Conservation (phyloP, 306 rosid species). For the Cicer cuneatum region DNA sequence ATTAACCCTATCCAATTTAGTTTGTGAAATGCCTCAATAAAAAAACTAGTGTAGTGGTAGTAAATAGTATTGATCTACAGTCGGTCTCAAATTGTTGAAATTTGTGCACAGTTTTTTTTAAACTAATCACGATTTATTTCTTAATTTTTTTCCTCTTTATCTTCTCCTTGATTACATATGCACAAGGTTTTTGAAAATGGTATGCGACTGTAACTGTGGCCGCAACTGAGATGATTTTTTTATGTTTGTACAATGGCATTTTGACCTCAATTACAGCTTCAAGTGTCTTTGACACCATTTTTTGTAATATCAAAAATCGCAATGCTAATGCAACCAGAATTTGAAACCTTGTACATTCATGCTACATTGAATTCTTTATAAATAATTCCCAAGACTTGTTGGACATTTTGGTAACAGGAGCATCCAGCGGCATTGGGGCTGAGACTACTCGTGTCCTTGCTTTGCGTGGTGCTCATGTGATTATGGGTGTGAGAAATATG, state of each 20-base stretch:
- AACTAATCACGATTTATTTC: not conserved
- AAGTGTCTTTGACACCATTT: not conserved
- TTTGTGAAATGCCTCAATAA: not conserved
- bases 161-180: slow-evolving; percentile 1
- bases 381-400: not conserved
- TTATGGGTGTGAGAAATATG: slow-evolving; percentile 85
- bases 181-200: not conserved
- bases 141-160: not conserved
- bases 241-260: not conserved
- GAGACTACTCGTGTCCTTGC: slow-evolving; percentile 93
- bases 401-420: slow-evolving; percentile 65
- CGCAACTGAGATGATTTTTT: no score
- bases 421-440: slow-evolving; percentile 86
- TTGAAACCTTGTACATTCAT: not conserved
- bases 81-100: slow-evolving; percentile 14
- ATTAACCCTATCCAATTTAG: slow-evolving; percentile 8
- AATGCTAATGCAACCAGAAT: not conserved
- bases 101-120: not conserved
- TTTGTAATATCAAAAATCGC: not conserved
- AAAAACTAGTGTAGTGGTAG: not conserved
- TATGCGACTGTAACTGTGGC: no score
- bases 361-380: slow-evolving; percentile 21
- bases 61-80: not conserved
- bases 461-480: slow-evolving; percentile 80
- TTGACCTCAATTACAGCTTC: not conserved